Base-by-base conservation (phyloP, 805 yeast species). In the Clavispora carvajalis region DNA sequence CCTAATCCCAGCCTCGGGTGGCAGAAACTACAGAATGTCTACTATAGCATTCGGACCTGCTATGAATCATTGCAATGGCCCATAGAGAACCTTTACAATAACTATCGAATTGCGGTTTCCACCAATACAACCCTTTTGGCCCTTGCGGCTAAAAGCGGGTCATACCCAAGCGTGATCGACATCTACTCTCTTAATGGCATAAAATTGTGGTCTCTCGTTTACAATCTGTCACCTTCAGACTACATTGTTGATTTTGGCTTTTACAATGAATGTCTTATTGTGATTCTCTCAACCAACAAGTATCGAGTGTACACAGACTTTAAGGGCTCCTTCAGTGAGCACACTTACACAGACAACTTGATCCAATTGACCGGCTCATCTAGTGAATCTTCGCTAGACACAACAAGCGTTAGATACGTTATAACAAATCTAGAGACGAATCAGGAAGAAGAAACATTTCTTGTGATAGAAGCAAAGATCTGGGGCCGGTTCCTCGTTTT, bases 1-100 rank as follows among this genome's bases (percentile, higher is more conserved):
- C 46, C 67, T 2, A 66, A 59, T 49, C 78, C 77, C 10, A 67
- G 74, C 48, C 55, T 71, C 45, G 74, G 73, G 33, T 89, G 97
- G 97, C 95, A 88, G 58, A 74, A 82, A 47, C 71, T 89, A 15
- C 80, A 77, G 39, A 78, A 79, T 58, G 82, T 78, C 8, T 86
- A 76, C 57, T 89, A 87, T 50, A 67, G 84, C 40, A 69, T 73
- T 13, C 60, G 81, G 40, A 73, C 77, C 15, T 80, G 85, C 41
- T 81, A 76, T 52, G 71, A 67, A 5, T 39, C 65, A 1, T 55
- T 79, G 51, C 61, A 70, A 39, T 80, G 85, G 85, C 59, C 69
- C 13, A 54, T 65, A 13, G 64, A 66, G 13, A 63, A 64, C 37
- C 48, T 67, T 10, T 49, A 56, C 38, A 37, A 55, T 12, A 70